Percentiles rank a stretch among this genome's conserved stretches.
Conservation (phyloP, 2,329 filamentous ascomycete genomes). For the Arthrobotrys sinensis region DNA sequence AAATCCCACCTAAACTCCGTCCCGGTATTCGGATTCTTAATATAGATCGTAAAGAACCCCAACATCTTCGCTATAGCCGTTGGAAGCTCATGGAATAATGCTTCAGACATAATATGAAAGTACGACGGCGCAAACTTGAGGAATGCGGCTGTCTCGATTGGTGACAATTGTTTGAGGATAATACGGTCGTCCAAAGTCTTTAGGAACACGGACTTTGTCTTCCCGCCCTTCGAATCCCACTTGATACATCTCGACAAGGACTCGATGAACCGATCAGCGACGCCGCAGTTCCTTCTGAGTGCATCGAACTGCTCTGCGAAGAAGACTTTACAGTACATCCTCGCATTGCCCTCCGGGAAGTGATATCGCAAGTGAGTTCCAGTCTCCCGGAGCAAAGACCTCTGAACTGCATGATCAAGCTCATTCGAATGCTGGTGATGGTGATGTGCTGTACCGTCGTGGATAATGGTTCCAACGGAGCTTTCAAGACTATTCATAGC, state of each 20-base stretch:
- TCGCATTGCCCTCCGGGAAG: conserved; percentile 92
- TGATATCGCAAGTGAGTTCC: conserved; percentile 97
- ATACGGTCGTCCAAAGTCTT: conserved; percentile 96
- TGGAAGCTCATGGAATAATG: conserved; percentile 92
- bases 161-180: conserved; percentile 90
- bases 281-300: conserved; percentile 89
- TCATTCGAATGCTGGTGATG: conserved; percentile 64
- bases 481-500: conserved; percentile 65
- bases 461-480: conserved; percentile 65
- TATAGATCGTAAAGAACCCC: conserved; percentile 96
- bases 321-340: conserved; percentile 98
- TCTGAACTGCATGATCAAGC: conserved; percentile 81
- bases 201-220: conserved; percentile 96
- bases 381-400: conserved; percentile 84
- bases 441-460: conserved; percentile 57
- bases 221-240: conserved; percentile 98
- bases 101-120: conserved; percentile 97
- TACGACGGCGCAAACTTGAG: conserved; percentile 96
- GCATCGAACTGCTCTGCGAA: conserved; percentile 99
- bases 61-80: conserved; percentile 99
- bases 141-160: conserved; percentile 93
- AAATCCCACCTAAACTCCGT: conserved; percentile 96
- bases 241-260: conserved; percentile 95
- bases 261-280: conserved; percentile 93
- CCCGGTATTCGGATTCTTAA: conserved; percentile 92